Evolutionary conservation across 768 basidiomycete genomes (phyloP).

Genomic region (Boletus tomentosulus): DNA sequence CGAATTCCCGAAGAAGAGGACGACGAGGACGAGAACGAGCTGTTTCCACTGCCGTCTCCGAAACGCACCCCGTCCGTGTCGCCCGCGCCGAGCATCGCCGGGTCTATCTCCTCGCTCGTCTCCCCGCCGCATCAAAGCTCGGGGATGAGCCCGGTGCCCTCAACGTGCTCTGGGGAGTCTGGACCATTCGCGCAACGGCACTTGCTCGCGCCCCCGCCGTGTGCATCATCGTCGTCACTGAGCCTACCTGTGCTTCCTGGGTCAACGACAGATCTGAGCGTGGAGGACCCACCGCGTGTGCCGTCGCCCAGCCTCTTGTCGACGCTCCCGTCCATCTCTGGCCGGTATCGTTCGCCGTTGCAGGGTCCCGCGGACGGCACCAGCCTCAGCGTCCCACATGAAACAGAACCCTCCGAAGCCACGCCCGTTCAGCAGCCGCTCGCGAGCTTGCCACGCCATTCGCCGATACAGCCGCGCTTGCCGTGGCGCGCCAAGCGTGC

Average conservation of each 20-base stretch:
- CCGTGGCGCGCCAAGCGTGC: conserved; percentile 11
- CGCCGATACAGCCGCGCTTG: conserved; percentile 3
- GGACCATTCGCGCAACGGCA: neutral
- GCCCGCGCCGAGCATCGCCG: conserved; percentile 32
- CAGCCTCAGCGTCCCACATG: neutral
- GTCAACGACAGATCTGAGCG: conserved; percentile 6
- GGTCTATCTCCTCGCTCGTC: conserved; percentile 27
- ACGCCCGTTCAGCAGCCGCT: neutral
- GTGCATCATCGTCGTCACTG: conserved; percentile 25
- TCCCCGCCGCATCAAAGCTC: neutral
- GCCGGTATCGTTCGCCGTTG: conserved; percentile 6
- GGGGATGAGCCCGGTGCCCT: conserved; percentile 11
- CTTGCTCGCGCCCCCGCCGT: conserved; percentile 20
- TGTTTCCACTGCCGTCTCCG: conserved; percentile 60
- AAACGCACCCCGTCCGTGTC: conserved; percentile 48
- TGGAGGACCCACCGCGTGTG: conserved; percentile 7
- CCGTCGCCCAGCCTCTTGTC: conserved; percentile 26
- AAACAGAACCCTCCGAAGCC: neutral
- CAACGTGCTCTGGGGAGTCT: conserved; percentile 17
- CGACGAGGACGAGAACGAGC: conserved; percentile 53
- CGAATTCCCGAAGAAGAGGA: conserved; percentile 32
- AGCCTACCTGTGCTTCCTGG: conserved; percentile 18
- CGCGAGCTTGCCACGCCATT: neutral
- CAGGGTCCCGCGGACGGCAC: neutral
- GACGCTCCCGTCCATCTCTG: conserved; percentile 21